These are phyloP conservation scores for Castanea sativa DNA, from an alignment of 306 rosid species.

Conservation along the genomic window DNA sequence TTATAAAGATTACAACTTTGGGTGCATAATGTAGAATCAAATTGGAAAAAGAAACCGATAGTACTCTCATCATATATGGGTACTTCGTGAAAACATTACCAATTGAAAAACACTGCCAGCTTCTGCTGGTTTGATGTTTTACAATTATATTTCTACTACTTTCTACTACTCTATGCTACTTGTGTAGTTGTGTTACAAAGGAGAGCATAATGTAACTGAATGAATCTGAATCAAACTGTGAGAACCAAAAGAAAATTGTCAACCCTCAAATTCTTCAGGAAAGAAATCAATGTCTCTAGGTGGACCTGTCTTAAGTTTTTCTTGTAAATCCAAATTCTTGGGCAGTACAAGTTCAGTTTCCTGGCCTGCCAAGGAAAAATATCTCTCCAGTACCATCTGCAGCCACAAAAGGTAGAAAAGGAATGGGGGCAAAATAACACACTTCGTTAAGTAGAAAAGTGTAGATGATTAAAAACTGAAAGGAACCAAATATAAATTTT, in stretches of 20 bases:
- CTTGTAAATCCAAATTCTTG: conserved; percentile 56
- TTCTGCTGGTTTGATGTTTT: no score
- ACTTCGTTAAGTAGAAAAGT: not conserved
- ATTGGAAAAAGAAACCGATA: no score
- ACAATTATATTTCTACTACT: no score
- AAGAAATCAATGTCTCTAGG: conserved; percentile 66
- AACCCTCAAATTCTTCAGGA: conserved; percentile 46
- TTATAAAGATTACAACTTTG: no score
- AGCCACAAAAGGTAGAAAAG: not conserved
- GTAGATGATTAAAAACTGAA: not conserved
- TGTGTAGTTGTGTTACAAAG: no score
- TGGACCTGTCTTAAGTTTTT: conserved; percentile 53
- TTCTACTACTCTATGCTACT: no score
- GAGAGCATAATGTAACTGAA: not conserved
- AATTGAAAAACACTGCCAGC: no score
- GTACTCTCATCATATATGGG: no score
- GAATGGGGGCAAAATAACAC: not conserved
- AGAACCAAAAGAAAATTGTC: conserved; percentile 4
- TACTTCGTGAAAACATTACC: no score
- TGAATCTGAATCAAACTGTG: not conserved
- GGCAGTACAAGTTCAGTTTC: conserved; percentile 80
- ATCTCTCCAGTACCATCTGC: conserved; percentile 90
- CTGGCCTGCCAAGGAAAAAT: conserved; percentile 67
- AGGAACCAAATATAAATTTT: not conserved
- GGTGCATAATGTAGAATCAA: no score